phyloP scores from a whole-genome alignment of 139 green algal genomes.

The Medakamo hakoo region DNA sequence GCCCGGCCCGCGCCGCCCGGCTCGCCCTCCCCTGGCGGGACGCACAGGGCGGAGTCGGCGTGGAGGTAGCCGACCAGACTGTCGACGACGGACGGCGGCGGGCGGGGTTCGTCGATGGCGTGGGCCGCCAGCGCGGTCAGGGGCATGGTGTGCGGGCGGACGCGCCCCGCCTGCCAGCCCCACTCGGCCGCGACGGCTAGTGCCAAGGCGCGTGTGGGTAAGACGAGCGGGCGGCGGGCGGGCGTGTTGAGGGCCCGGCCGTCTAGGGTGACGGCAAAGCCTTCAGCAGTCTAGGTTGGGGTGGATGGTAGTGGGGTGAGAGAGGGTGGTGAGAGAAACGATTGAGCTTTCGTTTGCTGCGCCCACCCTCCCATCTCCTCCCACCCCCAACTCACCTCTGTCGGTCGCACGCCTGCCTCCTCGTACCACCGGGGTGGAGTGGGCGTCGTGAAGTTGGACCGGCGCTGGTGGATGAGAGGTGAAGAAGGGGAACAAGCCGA shows the following conservation, averaged over 20 bases:
- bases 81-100: constrained; percentile 39
- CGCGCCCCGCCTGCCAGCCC: constrained; percentile 66
- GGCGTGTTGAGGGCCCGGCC: constrained; percentile 50
- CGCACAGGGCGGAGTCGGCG: constrained; percentile 57
- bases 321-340: neutral
- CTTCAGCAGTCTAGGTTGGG: neutral
- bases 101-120: constrained; percentile 71
- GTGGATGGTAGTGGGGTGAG: neutral
- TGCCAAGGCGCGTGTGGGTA: constrained; percentile 52
- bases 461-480: too few relatives aligned
- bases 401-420: neutral
- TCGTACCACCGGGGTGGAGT: neutral
- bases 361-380: constrained; percentile 2
- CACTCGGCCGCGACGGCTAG: constrained; percentile 80
- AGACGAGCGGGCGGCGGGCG: constrained; percentile 28
- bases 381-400: neutral
- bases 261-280: constrained; percentile 33
- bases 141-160: constrained; percentile 80
- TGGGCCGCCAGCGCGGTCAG: constrained; percentile 81
- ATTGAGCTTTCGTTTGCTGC: too few relatives aligned
- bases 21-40: constrained; percentile 29
- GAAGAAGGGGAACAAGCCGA: too few relatives aligned
- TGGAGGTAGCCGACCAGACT: constrained; percentile 70
- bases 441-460: too few relatives aligned
- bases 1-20: neutral